Base-by-base conservation (phyloP, 2,329 filamentous ascomycete genomes). In the Xylariomycetidae sp. region DNA sequence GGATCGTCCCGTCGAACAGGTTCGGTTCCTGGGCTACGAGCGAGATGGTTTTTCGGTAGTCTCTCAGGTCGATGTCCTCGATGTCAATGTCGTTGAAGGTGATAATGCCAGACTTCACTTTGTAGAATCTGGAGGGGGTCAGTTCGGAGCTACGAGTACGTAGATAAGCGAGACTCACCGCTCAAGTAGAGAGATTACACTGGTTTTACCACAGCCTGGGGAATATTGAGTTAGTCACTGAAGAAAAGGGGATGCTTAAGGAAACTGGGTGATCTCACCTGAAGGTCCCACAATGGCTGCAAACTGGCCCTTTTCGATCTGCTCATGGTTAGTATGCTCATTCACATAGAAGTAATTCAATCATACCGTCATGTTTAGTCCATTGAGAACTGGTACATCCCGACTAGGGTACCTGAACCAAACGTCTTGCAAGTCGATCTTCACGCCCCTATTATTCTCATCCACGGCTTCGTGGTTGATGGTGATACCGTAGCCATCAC, bases 21-120 rank as follows among this genome's bases (percentile, higher is more conserved):
- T 77, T 79, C 7, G 85, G 72, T 51, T 89, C 84, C 54, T 89
- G 85, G 2, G 82, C 77, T 0, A 89, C 85, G 0, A 89, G 70
- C 1, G 81, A 81, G 13, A 88, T 67, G 13, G 73, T 61, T 39
- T 70, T 70, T 25, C 84, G 74, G 51, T 87, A 87, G 19, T 70
- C 61, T 33, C 64, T 64, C 0, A 83, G 63, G 30, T 79, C 72
- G 33, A 86, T 59, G 4, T 67, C 56, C 2, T 65, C 57, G 25
- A 88, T 76, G 44, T 81, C 69, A 30, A 67, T 63, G 5, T 69
- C 75, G 49, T 85, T 79, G 53, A 78, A 73, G 1, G 77, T 63
- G 34, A 92, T 80, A 3, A 63, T 59, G 4, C 87, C 86, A 10
- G 70, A 66, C 7, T 72, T 66, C 3, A 79, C 61, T 26, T 84